Base-by-base conservation (phyloP, 2,329 filamentous ascomycete species). In the Xylaria polymorpha region DNA sequence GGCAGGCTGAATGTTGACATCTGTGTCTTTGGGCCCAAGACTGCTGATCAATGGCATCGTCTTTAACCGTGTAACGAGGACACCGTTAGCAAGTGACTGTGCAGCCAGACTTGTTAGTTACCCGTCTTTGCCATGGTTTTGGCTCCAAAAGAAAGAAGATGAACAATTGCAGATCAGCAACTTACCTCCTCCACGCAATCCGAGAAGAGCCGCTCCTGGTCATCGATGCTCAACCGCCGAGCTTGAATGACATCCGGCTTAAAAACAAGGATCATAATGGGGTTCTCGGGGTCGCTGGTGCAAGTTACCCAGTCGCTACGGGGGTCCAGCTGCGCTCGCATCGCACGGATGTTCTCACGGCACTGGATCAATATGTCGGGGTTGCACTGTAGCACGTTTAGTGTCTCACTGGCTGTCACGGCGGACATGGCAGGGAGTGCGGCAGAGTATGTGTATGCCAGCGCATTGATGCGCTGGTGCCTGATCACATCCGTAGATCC, bases 141-240 rank as follows among this genome's bases (percentile, higher is more conserved):
- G 37, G 56, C 15, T 25, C 14, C 20, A 18, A 55, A 12, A 39
- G 18, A 32, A 14, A 1, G 32, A 41, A 22, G 46, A 8, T 8
- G 7, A 44, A 29, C 0, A 15, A 20, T 41, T 8, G 20, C 8
- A 37, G 18, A 39, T 7, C 14, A 9, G 2, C 14, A 62, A 80
- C 88, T 76, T 86, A 97, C 94, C 91, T 99, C 96, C 69, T 99
- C 97, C n/a, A 97, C 94, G 72, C 93, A 91, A 75, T 99, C 96
- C 77, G 97, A 91, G 67, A 99, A 82, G 20, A 98, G 81, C 67
- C 89, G 87, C 76, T 97, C 94, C 81, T 98, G 94, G 71, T 98
- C 95, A 41, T 91, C 87, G 10, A 88, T 79, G 15, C 84, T 88
- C 66, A 97, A 82, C 53, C 88, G 88, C 77, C 92, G 90, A 0